Conservation (phyloP, 495 filamentous ascomycete genomes). For the Neurospora intermedia region DNA sequence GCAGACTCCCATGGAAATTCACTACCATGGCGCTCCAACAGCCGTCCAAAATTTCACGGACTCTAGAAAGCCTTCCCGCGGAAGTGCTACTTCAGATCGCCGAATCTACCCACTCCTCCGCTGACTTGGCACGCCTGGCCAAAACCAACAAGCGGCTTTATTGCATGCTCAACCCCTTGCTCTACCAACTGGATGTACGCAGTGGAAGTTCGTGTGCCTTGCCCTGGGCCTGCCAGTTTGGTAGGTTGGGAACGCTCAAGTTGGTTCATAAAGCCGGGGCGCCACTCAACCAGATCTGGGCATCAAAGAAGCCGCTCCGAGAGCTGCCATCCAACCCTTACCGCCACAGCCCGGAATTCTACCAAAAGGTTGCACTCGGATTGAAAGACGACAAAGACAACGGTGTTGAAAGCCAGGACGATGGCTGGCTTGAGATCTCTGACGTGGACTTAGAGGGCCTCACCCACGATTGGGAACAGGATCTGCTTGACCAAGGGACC, state of each 20-base stretch:
- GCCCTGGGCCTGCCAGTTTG: constrained; percentile 4
- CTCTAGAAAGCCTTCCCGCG: not conserved
- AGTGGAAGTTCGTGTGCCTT: not conserved
- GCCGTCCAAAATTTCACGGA: not conserved
- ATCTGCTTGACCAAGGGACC: not conserved
- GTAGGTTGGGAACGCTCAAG: not conserved
- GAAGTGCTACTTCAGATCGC: constrained; percentile 6
- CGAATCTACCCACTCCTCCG: not conserved
- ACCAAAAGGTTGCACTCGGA: not conserved
- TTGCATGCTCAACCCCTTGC: constrained; percentile 1
- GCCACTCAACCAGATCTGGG: not conserved
- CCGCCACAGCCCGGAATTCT: not conserved
- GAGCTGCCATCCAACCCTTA: not conserved
- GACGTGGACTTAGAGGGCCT: not conserved
- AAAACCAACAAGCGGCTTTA: not conserved
- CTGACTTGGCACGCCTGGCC: constrained; percentile 1
- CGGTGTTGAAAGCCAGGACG: not conserved
- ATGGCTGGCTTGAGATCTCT: not conserved
- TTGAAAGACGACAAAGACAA: not conserved
- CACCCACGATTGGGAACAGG: not conserved
- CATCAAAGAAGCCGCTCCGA: not conserved
- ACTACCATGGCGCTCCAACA: not conserved
- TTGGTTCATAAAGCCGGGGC: constrained; percentile 1
- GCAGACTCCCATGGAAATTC: not conserved
- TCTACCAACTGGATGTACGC: constrained; percentile 4